A percentile compares a stretch with the other conserved stretches of the same genome.
Evolutionary conservation across 1,284 basidiomycete species (phyloP).

Genomic region (Golubevia sp.): DNA sequence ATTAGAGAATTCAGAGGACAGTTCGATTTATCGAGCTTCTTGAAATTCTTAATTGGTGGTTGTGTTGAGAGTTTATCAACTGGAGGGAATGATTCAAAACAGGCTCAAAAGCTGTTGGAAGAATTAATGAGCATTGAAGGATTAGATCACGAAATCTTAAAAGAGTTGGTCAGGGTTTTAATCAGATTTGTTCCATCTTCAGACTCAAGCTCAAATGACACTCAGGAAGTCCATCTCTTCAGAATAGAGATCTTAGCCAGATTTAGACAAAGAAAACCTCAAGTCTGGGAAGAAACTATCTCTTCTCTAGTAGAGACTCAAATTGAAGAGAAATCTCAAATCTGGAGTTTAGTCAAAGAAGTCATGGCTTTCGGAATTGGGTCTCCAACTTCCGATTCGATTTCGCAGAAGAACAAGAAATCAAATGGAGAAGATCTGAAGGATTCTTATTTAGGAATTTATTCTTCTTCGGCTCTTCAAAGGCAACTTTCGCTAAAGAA

Average conservation of each 20-base stretch:
- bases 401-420: slow-evolving; percentile 9
- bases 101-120: no score
- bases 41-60: no score
- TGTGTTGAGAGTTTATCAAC: no score
- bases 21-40: no score
- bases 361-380: slow-evolving; percentile 33
- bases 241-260: slow-evolving; percentile 23
- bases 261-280: slow-evolving; percentile 25
- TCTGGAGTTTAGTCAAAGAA: slow-evolving; percentile 33
- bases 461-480: slow-evolving; percentile 33
- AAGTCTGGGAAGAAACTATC: slow-evolving; percentile 25
- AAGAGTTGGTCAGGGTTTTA: no score
- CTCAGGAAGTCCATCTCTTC: no score
- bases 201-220: no score
- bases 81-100: no score
- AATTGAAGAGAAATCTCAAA: slow-evolving; percentile 15
- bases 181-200: no score
- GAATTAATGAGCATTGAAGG: no score
- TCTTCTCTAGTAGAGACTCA: slow-evolving; percentile 18
- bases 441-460: slow-evolving; percentile 45
- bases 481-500: slow-evolving; percentile 30
- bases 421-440: slow-evolving; percentile 15
- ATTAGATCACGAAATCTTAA: no score
- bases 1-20: no score
- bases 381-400: slow-evolving; percentile 12